These are phyloP conservation scores for Debaryomyces singareniensis DNA, from an alignment of 1,139 yeast species.

Conservation along the genomic window DNA sequence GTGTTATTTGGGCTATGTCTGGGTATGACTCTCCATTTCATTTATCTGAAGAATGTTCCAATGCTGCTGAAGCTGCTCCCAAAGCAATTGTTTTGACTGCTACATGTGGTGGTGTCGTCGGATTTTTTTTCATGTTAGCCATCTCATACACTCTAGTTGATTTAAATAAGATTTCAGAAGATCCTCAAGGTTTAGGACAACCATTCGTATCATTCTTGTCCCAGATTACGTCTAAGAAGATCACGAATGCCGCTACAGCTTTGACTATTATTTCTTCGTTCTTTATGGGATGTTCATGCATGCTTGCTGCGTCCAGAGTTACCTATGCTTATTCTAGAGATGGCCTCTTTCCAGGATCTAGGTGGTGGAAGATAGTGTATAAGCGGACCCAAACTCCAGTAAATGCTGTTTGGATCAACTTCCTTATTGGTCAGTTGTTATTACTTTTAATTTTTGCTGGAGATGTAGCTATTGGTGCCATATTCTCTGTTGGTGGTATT, in stretches of 20 bases:
- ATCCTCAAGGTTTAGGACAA: conserved; percentile 52
- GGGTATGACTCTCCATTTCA: conserved; percentile 76
- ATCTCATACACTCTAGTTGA: conserved; percentile 60
- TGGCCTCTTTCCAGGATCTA: conserved; percentile 59
- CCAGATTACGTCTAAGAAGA: conserved; percentile 41
- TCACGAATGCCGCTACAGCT: conserved; percentile 51
- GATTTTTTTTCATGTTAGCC: conserved; percentile 58
- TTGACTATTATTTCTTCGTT: conserved; percentile 55
- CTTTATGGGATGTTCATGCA: conserved; percentile 66
- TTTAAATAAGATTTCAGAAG: conserved; percentile 43
- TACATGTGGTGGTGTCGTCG: conserved; percentile 54
- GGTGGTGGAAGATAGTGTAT: conserved; percentile 49
- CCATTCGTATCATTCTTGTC: conserved; percentile 56
- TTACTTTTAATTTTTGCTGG: conserved; percentile 63
- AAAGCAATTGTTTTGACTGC: conserved; percentile 62
- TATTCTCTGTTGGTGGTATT: conserved; percentile 73
- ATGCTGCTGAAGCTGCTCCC: conserved; percentile 62
- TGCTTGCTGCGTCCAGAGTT: conserved; percentile 66
- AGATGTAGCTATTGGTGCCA: conserved; percentile 64
- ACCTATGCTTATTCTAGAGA: conserved; percentile 68
- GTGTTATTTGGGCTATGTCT: conserved; percentile 72
- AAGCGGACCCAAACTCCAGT: conserved; percentile 58
- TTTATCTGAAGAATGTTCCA: conserved; percentile 63
- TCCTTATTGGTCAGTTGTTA: conserved; percentile 49
- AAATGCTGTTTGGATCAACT: conserved; percentile 63